Evolutionary conservation across 371 early-diverging fungal species (phyloP), one percentile per base, ranked within the genome.

Genomic region (Mucor plumbeus): DNA sequence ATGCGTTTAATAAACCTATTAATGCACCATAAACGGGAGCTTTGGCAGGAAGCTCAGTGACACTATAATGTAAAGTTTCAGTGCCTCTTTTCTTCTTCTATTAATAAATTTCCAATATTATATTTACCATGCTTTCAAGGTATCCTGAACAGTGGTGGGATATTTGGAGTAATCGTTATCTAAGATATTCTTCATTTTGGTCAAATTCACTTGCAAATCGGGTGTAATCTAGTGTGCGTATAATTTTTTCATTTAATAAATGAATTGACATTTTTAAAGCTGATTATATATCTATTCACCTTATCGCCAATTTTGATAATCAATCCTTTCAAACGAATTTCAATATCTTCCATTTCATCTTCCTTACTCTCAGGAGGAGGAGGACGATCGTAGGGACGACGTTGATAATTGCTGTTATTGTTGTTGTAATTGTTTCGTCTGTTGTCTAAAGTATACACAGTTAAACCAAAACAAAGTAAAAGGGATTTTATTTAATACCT

Each of bases 221-320:
- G 84, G 74, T 1, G 85, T 79, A 63, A 84, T 79, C 88, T 89
- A 71, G 15, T 6, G 44, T 15, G n/a, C 6, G 15, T 17, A 11
- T 50, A 38, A 38, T 38, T 38, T 11, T 38, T 5, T 38, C 38
- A 38, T 38, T 38, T 38, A 9, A 26, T 59, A 65, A 38, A 11
- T 4, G 38, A 38, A 38, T 38, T 38, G 38, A 2, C 38, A 8
- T 33, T 14, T 54, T 11, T 33, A 40, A 50, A 5, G 7, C 15
- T 26, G 41, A 26, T 47, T 53, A 55, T 38, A 40, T 15, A 31
- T 26, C 11, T 50, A 50, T 1, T 48, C 84, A 89, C 90, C 81
- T 88, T 89, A 76, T 92, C 91, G 38, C 93, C 93, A 50, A 92
- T 88, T 68, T 91, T 89, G 70, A 90, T 89, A 65, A 92, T 92